Evolutionary conservation across 208 protist species (phyloP).

Genomic region (Trypanosoma boissoni): DNA sequence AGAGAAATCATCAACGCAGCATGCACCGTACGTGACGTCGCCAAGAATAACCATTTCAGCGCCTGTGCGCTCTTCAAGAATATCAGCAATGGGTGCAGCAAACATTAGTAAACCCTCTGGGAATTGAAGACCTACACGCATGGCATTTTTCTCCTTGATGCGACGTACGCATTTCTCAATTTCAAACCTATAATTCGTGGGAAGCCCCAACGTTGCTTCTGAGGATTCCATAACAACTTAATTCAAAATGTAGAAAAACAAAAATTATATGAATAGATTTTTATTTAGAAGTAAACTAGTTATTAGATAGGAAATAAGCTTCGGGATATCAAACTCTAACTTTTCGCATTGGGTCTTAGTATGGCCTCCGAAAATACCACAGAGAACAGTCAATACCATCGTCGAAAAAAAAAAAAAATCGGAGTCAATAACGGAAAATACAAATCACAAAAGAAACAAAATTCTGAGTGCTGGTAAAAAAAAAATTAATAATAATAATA

Average conservation of each 20-base stretch:
- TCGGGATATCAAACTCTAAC: no score
- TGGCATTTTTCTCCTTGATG: slow-evolving; percentile 83
- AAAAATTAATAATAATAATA: not conserved
- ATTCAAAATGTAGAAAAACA: not conserved
- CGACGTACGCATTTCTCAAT: slow-evolving; percentile 98
- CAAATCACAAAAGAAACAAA: no score
- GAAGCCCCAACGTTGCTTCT: slow-evolving; percentile 63
- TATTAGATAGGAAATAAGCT: no score
- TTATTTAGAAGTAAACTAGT: no score
- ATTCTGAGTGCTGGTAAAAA: no score
- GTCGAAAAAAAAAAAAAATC: no score
- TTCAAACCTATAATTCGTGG: slow-evolving; percentile 98
- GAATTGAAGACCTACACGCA: slow-evolving; percentile 97
- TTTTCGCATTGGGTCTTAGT: no score
- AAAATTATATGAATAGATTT: no score
- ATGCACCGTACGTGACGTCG: slow-evolving; percentile 99
- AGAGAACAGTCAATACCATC: no score
- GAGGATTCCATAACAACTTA: slow-evolving; percentile 2
- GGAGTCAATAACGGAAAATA: no score
- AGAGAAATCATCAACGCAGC: slow-evolving; percentile 98
- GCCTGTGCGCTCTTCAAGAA: slow-evolving; percentile 89
- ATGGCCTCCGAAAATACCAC: no score
- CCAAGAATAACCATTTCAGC: slow-evolving; percentile 97
- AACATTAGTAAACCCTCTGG: slow-evolving; percentile 98
- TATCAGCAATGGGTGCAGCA: slow-evolving; percentile 96